These are phyloP conservation scores for Ogataea henricii DNA, from an alignment of 805 yeast species.

Conservation along the genomic window DNA sequence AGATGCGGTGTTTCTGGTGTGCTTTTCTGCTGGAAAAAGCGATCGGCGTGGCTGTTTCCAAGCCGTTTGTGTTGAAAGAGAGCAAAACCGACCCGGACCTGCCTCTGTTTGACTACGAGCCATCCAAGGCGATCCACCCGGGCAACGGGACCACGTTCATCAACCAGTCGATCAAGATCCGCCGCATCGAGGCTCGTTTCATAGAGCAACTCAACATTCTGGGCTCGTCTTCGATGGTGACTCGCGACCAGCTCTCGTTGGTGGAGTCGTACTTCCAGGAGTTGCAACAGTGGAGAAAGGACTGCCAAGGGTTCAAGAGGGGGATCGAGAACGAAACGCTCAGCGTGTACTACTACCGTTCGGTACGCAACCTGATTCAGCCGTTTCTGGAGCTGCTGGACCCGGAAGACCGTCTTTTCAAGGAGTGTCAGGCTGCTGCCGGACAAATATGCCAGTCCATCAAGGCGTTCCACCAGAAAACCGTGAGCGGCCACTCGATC, in stretches of 20 bases:
- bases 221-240: constrained; percentile 30
- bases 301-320: constrained; percentile 47
- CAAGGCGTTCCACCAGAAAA: constrained; percentile 62
- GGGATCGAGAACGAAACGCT: constrained; percentile 62
- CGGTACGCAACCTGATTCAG: constrained; percentile 61
- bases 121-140: constrained; percentile 40
- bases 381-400: constrained; percentile 64
- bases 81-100: constrained; percentile 47
- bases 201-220: constrained; percentile 52
- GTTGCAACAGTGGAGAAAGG: constrained; percentile 58
- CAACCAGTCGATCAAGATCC: constrained; percentile 56
- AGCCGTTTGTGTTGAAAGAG: constrained; percentile 56
- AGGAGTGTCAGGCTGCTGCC: constrained; percentile 71
- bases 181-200: constrained; percentile 61
- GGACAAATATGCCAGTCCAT: constrained; percentile 68
- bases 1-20: constrained; percentile 64
- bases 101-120: constrained; percentile 52
- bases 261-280: constrained; percentile 56
- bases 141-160: constrained; percentile 44
- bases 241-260: constrained; percentile 45
- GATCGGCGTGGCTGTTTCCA: constrained; percentile 62
- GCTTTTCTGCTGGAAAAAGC: constrained; percentile 62
- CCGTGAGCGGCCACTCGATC: constrained; percentile 63
- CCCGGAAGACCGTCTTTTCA: constrained; percentile 60
- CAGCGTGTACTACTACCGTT: constrained; percentile 58